Conservation (phyloP, 345 rosid species). For the Atalantia buxifolia region DNA sequence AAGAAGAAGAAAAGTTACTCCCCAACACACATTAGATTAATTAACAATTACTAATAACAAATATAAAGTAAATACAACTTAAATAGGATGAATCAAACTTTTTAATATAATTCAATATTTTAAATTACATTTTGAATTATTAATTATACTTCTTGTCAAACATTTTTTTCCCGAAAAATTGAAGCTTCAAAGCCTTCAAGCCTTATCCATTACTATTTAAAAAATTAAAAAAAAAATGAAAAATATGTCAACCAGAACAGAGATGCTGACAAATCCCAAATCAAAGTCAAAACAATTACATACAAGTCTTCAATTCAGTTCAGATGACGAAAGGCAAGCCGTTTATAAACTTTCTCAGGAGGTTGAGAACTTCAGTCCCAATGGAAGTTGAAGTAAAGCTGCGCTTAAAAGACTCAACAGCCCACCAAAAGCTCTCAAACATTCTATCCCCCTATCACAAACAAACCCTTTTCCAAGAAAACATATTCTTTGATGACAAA, state of each 20-base stretch:
- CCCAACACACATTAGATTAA: too few species aligned
- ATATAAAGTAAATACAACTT: too few species aligned
- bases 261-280: neutral
- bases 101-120: too few species aligned
- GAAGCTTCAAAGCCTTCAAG: neutral
- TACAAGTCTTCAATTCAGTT: neutral
- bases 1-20: too few species aligned
- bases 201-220: neutral
- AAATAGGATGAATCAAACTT: too few species aligned
- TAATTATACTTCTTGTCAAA: too few species aligned
- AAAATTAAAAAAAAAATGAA: neutral
- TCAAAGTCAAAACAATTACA: neutral
- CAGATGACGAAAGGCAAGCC: neutral
- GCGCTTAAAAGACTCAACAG: slow-evolving; percentile 33
- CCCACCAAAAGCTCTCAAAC: slow-evolving; percentile 36
- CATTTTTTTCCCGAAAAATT: too few species aligned
- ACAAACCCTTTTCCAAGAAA: slow-evolving; percentile 51
- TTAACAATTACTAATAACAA: too few species aligned
- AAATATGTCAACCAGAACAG: neutral
- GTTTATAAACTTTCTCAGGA: neutral
- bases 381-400: slow-evolving; percentile 77
- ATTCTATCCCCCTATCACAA: slow-evolving; percentile 49
- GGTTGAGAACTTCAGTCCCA: neutral
- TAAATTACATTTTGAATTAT: too few species aligned
- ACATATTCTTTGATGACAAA: slow-evolving; percentile 59